A percentile compares a stretch with the other conserved stretches of the same genome.
Conservation (phyloP, 78 protist species). For the Parvularia atlantis region DNA sequence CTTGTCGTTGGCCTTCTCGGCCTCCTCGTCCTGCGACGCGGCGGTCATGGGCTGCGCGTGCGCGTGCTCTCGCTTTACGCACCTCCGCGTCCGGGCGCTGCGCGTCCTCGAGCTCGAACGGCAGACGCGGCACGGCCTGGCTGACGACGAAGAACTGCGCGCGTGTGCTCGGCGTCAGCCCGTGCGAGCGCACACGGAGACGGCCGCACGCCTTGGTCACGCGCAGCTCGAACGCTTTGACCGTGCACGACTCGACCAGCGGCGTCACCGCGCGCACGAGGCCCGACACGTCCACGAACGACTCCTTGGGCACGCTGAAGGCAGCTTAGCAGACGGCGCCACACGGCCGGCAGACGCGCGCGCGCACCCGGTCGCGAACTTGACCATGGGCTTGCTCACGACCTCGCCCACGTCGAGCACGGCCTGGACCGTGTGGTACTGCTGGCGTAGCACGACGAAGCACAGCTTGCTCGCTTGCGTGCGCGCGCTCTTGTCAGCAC, state of each 20-base stretch:
- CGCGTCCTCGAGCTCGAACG: constrained; percentile 74
- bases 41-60: not conserved
- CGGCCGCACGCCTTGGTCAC: constrained; percentile 44
- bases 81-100: constrained; percentile 21
- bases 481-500: too few species aligned
- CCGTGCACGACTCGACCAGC: constrained; percentile 52
- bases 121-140: constrained; percentile 26
- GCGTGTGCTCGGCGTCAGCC: not conserved
- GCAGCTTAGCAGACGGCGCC: constrained; percentile 15
- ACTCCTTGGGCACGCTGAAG: constrained; percentile 57
- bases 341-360: not conserved
- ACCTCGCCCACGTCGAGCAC: constrained; percentile 26
- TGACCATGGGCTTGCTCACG: constrained; percentile 44
- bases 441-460: constrained; percentile 73
- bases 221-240: constrained; percentile 68
- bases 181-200: constrained; percentile 1
- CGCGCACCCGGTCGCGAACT: constrained; percentile 25
- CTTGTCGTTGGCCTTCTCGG: not conserved
- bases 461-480: constrained; percentile 42
- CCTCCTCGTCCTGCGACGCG: not conserved
- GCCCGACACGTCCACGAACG: constrained; percentile 80
- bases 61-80: too few species aligned
- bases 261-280: constrained; percentile 21
- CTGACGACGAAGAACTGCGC: constrained; percentile 4
- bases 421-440: constrained; percentile 62